Conservation (phyloP, 2,329 filamentous ascomycete genomes). For the Aspergillus proliferans region DNA sequence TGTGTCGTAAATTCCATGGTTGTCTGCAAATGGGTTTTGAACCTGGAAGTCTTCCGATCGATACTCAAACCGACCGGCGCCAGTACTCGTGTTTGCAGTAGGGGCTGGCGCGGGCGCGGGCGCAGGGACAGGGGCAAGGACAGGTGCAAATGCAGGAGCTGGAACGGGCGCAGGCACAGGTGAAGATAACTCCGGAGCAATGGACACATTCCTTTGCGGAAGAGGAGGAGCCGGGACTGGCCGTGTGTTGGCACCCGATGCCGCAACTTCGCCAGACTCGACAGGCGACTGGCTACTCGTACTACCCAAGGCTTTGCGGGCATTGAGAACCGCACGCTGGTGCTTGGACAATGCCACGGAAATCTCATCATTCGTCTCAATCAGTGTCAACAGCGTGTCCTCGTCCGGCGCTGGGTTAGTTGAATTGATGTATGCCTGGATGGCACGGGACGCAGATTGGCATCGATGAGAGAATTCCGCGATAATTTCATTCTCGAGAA, state of each 20-base stretch:
- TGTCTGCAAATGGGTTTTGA: slow-evolving; percentile 38
- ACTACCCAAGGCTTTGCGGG: slow-evolving; percentile 38
- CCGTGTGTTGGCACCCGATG: slow-evolving; percentile 11
- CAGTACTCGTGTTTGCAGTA: slow-evolving; percentile 3
- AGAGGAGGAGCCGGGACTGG: slow-evolving; percentile 11
- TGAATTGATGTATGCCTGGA: slow-evolving; percentile 79
- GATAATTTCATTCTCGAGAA: slow-evolving; percentile 79
- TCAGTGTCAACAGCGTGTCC: slow-evolving; percentile 85
- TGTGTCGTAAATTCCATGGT: slow-evolving; percentile 5
- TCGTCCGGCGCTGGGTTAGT: slow-evolving; percentile 79
- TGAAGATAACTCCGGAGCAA: slow-evolving; percentile 7
- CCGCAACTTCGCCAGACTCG: slow-evolving; percentile 7
- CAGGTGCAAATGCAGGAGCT: background rate
- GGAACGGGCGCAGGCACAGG: slow-evolving; percentile 3
- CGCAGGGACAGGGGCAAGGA: background rate
- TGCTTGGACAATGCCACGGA: slow-evolving; percentile 76
- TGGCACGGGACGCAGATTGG: slow-evolving; percentile 68
- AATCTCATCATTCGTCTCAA: slow-evolving; percentile 90
- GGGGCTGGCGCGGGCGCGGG: slow-evolving; percentile 8
- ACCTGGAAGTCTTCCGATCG: slow-evolving; percentile 35
- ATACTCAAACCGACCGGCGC: slow-evolving; percentile 25
- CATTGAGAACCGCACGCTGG: slow-evolving; percentile 66
- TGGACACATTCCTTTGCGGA: slow-evolving; percentile 9
- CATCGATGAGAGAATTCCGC: slow-evolving; percentile 88
- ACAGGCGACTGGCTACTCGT: slow-evolving; percentile 15